Percentiles rank a stretch among this genome's conserved stretches.
These are phyloP conservation scores for Zygoascus hellenicus DNA, from an alignment of 1,139 yeast species.

Conservation along the genomic window DNA sequence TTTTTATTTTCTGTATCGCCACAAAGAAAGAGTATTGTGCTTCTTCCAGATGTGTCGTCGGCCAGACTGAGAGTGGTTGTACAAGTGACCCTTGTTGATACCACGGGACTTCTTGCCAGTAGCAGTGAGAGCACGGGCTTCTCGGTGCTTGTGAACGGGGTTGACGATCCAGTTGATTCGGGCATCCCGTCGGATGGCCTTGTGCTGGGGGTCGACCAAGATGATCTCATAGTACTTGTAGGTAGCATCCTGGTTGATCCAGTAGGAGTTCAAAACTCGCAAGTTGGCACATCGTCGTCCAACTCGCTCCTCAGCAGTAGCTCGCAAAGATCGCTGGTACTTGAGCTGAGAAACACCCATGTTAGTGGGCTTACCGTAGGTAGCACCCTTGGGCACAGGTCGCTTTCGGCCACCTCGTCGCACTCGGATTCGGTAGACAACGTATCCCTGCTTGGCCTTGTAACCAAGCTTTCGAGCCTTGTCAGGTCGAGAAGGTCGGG, in stretches of 20 bases:
- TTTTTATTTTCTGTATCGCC: constrained; percentile 91
- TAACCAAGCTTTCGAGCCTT: constrained; percentile 99
- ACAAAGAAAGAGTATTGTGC: constrained; percentile 96
- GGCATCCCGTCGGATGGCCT: constrained; percentile 98
- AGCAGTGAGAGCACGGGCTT: constrained; percentile 97
- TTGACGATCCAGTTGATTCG: constrained; percentile 99
- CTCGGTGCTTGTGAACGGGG: constrained; percentile 99
- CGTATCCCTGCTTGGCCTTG: constrained; percentile 99
- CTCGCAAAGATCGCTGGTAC: constrained; percentile 97
- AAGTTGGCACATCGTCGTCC: constrained; percentile 98
- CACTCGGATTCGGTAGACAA: constrained; percentile 96
- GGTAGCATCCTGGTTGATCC: constrained; percentile 99
- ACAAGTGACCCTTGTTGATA: constrained; percentile 99
- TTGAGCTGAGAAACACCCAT: constrained; percentile 99
- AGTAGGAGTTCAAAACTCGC: constrained; percentile 99
- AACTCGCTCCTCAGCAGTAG: constrained; percentile 99
- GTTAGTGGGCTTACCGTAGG: constrained; percentile 99
- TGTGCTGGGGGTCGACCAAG: constrained; percentile 95
- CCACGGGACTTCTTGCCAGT: constrained; percentile 99
- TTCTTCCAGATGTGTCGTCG: constrained; percentile 99
- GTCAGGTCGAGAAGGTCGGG: constrained; percentile 99
- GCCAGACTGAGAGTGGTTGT: constrained; percentile 94
- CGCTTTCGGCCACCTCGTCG: constrained; percentile 99
- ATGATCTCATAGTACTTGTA: constrained; percentile 99
- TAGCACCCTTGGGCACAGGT: constrained; percentile 99